A percentile compares a stretch with the other conserved stretches of the same genome.
Evolutionary conservation across 1,139 yeast genomes (phyloP).

Genomic region (Pneumocystis jirovecii): DNA sequence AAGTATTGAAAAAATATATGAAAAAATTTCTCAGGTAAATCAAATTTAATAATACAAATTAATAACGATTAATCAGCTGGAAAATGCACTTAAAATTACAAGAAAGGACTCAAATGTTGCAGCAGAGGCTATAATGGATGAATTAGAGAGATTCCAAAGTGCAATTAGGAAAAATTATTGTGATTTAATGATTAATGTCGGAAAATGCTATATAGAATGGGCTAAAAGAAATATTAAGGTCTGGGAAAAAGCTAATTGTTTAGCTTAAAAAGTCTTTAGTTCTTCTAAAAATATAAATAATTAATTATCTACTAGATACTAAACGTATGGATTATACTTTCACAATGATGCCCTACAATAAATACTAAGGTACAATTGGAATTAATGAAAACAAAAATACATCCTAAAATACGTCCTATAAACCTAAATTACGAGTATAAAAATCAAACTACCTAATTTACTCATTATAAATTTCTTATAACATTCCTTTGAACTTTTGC

Average conservation of each 20-base stretch:
- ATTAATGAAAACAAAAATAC: neutral
- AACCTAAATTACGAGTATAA: too few relatives aligned
- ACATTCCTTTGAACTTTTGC: too few relatives aligned
- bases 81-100: conserved; percentile 45
- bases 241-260: conserved; percentile 48
- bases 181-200: conserved; percentile 32
- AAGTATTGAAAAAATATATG: conserved; percentile 36
- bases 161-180: conserved; percentile 32
- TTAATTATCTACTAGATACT: neutral
- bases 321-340: neutral
- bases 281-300: neutral
- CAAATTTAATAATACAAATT: neutral
- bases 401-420: too few relatives aligned
- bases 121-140: conserved; percentile 35
- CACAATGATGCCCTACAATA: neutral
- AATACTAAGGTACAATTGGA: neutral
- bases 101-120: conserved; percentile 41
- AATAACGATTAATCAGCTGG: conserved; percentile 20
- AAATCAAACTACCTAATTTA: too few relatives aligned
- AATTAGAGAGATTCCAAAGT: conserved; percentile 35
- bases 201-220: conserved; percentile 50
- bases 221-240: conserved; percentile 53
- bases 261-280: neutral
- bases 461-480: too few relatives aligned
- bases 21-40: conserved; percentile 32